Percentiles rank a stretch among this genome's conserved stretches.
Evolutionary conservation across 192 early-diverging fungal genomes (phyloP).

Genomic region (Linderina pennispora): DNA sequence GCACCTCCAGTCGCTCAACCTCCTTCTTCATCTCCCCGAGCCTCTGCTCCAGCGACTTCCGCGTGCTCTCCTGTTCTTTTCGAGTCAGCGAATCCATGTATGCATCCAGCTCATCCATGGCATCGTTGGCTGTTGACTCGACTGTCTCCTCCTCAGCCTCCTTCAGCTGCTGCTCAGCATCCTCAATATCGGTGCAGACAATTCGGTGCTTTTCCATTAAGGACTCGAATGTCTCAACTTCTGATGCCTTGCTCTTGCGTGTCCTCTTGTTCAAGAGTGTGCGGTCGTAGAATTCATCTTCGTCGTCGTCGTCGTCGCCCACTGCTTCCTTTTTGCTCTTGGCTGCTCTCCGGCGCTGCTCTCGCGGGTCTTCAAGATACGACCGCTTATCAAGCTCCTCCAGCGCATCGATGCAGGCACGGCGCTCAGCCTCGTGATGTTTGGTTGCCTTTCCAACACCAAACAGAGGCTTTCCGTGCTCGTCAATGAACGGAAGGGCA

Average conservation of each 20-base stretch:
- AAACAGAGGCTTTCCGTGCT: slow-evolving; percentile 8
- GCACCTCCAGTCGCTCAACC: slow-evolving; percentile 5
- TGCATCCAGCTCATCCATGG: slow-evolving; percentile 56
- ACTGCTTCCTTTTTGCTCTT: slow-evolving; percentile 1
- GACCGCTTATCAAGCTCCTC: slow-evolving; percentile 53
- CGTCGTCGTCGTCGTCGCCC: slow-evolving; percentile 43
- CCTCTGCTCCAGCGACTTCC: slow-evolving; percentile 31
- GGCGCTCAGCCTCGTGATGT: slow-evolving; percentile 53
- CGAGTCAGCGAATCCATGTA: slow-evolving; percentile 57
- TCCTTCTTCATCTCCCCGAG: slow-evolving; percentile 48
- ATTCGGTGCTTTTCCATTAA: slow-evolving; percentile 35
- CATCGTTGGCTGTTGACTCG: slow-evolving; percentile 9
- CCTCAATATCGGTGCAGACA: slow-evolving; percentile 26
- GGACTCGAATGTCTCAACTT: slow-evolving; percentile 64
- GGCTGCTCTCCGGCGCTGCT: slow-evolving; percentile 6
- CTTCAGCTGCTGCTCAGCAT: slow-evolving; percentile 7
- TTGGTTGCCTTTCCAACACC: slow-evolving; percentile 3
- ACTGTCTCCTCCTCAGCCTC: background rate
- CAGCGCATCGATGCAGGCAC: slow-evolving; percentile 59
- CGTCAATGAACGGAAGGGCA: slow-evolving; percentile 12
- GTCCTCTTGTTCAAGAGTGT: slow-evolving; percentile 36
- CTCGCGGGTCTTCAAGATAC: slow-evolving; percentile 41
- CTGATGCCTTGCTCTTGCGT: slow-evolving; percentile 20
- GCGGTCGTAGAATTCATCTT: slow-evolving; percentile 67
- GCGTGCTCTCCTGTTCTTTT: slow-evolving; percentile 33